Evolutionary conservation across 805 yeast species (phyloP).

Genomic region (Metschnikowia bowlesiae): DNA sequence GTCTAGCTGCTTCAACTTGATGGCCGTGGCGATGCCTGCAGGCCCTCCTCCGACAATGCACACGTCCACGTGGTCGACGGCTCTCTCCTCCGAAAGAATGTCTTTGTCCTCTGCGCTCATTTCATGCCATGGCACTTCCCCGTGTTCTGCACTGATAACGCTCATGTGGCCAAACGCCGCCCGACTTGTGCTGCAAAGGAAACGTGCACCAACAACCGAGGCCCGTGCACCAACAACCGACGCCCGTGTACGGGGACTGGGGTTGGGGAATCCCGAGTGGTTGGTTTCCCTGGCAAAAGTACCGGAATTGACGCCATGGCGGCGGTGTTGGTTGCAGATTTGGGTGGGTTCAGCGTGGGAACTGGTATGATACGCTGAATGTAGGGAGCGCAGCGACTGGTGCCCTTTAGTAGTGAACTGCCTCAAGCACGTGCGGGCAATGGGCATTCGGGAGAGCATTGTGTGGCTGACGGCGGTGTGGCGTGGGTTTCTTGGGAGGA

Average conservation of each 20-base stretch:
- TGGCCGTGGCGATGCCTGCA: conserved; percentile 94
- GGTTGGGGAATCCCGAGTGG: background rate
- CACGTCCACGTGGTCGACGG: conserved; percentile 83
- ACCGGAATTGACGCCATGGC: background rate
- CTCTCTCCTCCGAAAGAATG: conserved; percentile 59
- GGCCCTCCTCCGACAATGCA: conserved; percentile 98
- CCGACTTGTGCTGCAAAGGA: background rate
- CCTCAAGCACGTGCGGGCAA: background rate
- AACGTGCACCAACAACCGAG: background rate
- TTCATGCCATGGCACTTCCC: conserved; percentile 1
- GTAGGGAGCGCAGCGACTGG: background rate
- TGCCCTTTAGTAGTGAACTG: background rate
- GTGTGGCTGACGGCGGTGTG: background rate
- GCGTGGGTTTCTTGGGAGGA: background rate
- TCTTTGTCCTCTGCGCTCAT: conserved; percentile 41
- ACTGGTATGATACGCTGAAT: background rate
- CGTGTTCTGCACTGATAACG: background rate
- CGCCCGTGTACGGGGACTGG: background rate
- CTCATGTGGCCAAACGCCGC: background rate
- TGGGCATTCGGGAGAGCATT: background rate
- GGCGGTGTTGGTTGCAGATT: background rate
- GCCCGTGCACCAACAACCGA: background rate
- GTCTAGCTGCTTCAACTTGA: conserved; percentile 80
- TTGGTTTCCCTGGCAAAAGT: too few relatives aligned
- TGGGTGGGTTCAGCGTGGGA: background rate